These are phyloP conservation scores for Phytophthora cactorum DNA, from an alignment of 352 stramenopile species.

Conservation along the genomic window DNA sequence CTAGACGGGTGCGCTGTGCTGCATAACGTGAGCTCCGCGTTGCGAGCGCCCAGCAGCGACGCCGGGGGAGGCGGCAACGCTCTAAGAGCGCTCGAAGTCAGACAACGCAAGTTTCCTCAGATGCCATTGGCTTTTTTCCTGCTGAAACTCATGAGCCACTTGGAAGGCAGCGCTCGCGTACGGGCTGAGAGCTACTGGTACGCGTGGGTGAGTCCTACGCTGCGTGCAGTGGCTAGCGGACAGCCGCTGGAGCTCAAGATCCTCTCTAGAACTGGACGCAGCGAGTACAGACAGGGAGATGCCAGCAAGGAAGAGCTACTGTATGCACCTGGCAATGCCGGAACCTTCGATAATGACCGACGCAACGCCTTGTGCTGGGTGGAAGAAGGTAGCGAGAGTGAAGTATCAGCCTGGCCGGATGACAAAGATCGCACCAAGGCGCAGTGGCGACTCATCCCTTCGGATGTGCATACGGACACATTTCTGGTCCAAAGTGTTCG, in stretches of 20 bases:
- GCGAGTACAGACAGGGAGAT: slow-evolving; percentile 34
- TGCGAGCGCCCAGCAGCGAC: slow-evolving; percentile 42
- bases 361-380: slow-evolving; percentile 59
- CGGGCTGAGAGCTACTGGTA: slow-evolving; percentile 71
- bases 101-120: slow-evolving; percentile 56
- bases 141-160: slow-evolving; percentile 63
- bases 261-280: slow-evolving; percentile 34
- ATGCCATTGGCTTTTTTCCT: slow-evolving; percentile 76
- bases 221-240: slow-evolving; percentile 57
- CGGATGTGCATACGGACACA: slow-evolving; percentile 57
- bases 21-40: slow-evolving; percentile 55
- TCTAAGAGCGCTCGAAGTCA: slow-evolving; percentile 32
- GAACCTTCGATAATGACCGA: slow-evolving; percentile 56
- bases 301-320: slow-evolving; percentile 45
- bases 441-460: slow-evolving; percentile 67
- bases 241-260: slow-evolving; percentile 49
- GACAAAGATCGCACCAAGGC: slow-evolving; percentile 54
- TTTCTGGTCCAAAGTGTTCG: slow-evolving; percentile 71
- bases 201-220: slow-evolving; percentile 62
- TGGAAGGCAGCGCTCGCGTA: slow-evolving; percentile 62
- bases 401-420: slow-evolving; percentile 28
- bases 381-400: slow-evolving; percentile 21
- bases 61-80: slow-evolving; percentile 34
- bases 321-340: slow-evolving; percentile 51
- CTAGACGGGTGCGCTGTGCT: slow-evolving; percentile 73